A percentile compares a stretch with the other conserved stretches of the same genome.
These are phyloP conservation scores for Penicillium verrucosum DNA, from an alignment of 2,329 filamentous ascomycete genomes.

Conservation along the genomic window DNA sequence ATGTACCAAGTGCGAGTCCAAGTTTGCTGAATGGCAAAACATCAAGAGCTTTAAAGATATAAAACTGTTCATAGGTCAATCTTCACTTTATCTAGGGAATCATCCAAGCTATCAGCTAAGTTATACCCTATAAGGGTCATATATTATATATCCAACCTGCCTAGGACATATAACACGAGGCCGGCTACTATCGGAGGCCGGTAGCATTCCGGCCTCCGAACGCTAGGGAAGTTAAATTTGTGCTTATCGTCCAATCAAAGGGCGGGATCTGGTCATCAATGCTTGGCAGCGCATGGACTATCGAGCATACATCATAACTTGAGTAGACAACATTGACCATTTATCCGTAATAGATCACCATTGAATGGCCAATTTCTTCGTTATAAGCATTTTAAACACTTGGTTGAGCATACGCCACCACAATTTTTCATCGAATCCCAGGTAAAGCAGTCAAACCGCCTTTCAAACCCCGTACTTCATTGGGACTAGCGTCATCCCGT, in stretches of 20 bases:
- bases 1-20: neutral
- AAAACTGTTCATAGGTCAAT: neutral
- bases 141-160: neutral
- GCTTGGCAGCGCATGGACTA: slow-evolving; percentile 24
- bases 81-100: neutral
- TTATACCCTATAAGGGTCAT: neutral
- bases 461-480: slow-evolving; percentile 11
- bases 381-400: neutral
- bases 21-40: neutral
- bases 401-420: neutral
- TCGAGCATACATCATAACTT: slow-evolving; percentile 19
- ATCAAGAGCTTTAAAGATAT: neutral
- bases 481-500: slow-evolving; percentile 30
- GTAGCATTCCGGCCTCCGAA: slow-evolving; percentile 42
- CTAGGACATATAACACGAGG: neutral
- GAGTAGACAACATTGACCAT: slow-evolving; percentile 5
- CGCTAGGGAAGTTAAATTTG: slow-evolving; percentile 26
- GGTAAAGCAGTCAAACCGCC: neutral
- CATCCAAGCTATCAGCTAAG: neutral
- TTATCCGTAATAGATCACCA: neutral
- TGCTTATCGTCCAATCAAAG: slow-evolving; percentile 24
- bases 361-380: neutral
- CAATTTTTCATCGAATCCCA: neutral
- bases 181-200: slow-evolving; percentile 41
- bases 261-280: neutral